Evolutionary conservation across 192 early-diverging fungal species (phyloP), one percentile per base, ranked within the genome.

Genomic region (Podila verticillata): DNA sequence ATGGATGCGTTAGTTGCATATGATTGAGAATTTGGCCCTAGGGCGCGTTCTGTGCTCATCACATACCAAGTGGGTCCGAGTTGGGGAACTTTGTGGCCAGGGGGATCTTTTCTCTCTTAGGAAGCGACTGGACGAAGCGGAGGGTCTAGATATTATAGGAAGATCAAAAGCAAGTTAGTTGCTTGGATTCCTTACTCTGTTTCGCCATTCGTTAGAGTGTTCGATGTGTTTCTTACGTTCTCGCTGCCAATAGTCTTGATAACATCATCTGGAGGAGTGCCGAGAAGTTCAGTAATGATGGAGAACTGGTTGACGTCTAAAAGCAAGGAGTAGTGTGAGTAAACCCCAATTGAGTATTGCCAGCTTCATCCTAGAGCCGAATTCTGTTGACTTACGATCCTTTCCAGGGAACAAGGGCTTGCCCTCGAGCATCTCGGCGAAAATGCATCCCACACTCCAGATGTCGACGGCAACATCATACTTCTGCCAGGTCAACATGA

Each of bases 401-500:
- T 94, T 96, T 58, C 96, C 96, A 5, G 96, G 96, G 84, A 98
- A 98, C 61, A 98, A 81, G 47, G 96, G 95, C 70, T 92, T 96
- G 70, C 93, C 95, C 84, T 95, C 94, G 15, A 98, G 83, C 96
- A 98, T 96, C 84, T 98, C 96, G 62, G 93, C 95, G 66, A 98
- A 93, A 65, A 98, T 98, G 81, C 96, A 98, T 36, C 96, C 96
- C 3, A 92, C 86, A 86, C 94, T 95, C 96, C 96, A 98, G 64
- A 98, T 94, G 80, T 98, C 96, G 17, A 98, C 95, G 19, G 95
- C 96, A 57, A 96, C 93, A 58, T 96, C 96, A 86, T 99, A 99
- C 68, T 95, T 96, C 82, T 97, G 96, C 93, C 95, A 97, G 47
- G 95, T 96, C 57, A 99, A 85, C 96, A 99, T 97, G 73, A 99